Evolutionary conservation across 345 rosid genomes (phyloP), one percentile per base, ranked within the genome.

Genomic region (Salix dunnii): DNA sequence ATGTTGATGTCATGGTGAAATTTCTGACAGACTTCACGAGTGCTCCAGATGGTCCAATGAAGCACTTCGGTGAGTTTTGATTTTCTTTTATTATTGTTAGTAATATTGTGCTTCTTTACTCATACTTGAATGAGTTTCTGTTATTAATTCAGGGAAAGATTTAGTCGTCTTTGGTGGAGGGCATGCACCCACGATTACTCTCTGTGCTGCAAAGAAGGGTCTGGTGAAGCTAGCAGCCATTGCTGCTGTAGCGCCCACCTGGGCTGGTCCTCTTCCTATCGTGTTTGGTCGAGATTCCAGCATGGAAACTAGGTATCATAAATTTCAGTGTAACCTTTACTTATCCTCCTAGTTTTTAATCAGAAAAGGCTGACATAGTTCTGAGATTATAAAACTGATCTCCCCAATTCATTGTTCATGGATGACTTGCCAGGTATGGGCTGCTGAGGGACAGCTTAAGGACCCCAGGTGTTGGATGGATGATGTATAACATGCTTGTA

Each of bases 251-350:
- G 97, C 98, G 25, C 97, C 97, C 40, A 94, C 97, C 70, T 91
- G 95, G 96, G 95, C 97, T 75, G 97, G 97, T 58, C 97, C 97
- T 62, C 91, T 94, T 31, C 98, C 95, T 43, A 89, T 94, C 67
- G 97, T 92, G 35, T 94, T 94, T 80, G 97, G 96, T 72, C 92
- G 97, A 77, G 97, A 94, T 75, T 87, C 94, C 66, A 87, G 76
- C 85, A 91, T 92, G 97, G 97, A 87, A 76, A 79, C 89, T 46
- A 90, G 99, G 97, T 94, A 86, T 38, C 31, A 30, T 46, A 35
- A n/a, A 70, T 68, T 53, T 74, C 11, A 51, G 25, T 49, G 17
- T 17, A 71, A 27, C 73, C 28, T 46, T 77, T 60, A 43, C 49
- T 20, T 4, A 12, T 33, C 27, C 61, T 30, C 7, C 6, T 38